Base-by-base conservation (phyloP, 345 rosid species). In the Moricandia arvensis region DNA sequence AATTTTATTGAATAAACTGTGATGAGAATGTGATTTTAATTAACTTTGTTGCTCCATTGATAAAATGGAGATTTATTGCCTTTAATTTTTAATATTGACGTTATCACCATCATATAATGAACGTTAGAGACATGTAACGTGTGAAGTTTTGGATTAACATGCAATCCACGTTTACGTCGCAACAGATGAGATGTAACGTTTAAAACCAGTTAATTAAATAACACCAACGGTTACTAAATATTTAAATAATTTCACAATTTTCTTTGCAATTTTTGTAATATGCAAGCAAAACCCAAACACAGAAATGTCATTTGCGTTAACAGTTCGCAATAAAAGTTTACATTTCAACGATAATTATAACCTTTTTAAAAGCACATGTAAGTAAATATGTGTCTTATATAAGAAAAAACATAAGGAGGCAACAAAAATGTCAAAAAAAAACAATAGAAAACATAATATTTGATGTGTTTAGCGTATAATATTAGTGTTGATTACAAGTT, bases 111-210 rank as follows among this genome's bases (percentile, higher is more conserved):
- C n/a, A 29, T 6, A 24, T 10, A 55, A 15, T 7, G 53, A 18
- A 51, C 38, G 5, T 12, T 31, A 15, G 37, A 6, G 57, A 2
- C 37, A 60, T 65, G 66, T 16, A 54, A 54, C 65, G 31, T 65
- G 43, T 65, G 65, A 64, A 29, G 38, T 38, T 41, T 51, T 59
- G 60, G 51, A 43, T 74, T 35, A n/a, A 45, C 53, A 75, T 75
- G 73, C 72, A 59, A 33, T 31, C 49, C 47, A 43, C 78, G 60
- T 74, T 66, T 74, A 58, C 72, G 31, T 66, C 54, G 59, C 8
- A 24, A 59, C 43, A 16, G 55, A 11, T 27, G 62, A 53, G 6
- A 57, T 43, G 38, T 31, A 66, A 17, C 24, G 58, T 6, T 24
- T 55, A 31, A 7, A 35, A 47, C 12, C 38, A 27, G 38, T 45